These are phyloP conservation scores for Euphorbia corollata DNA, from an alignment of 441 rosid genomes.

Conservation along the genomic window DNA sequence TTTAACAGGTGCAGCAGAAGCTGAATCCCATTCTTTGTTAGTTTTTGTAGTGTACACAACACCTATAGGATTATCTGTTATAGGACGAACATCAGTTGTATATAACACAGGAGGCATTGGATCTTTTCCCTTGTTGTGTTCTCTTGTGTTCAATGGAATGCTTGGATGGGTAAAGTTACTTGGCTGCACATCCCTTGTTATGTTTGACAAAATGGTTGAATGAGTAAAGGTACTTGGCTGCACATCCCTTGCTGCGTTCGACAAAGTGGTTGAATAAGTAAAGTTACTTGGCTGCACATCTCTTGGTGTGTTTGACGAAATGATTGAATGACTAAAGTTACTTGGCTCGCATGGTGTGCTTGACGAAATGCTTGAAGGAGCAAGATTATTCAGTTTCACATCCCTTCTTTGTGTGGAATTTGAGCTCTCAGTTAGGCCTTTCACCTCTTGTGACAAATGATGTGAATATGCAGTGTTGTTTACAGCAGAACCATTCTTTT, in stretches of 20 bases:
- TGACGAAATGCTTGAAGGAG: not conserved
- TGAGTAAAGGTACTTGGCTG: not conserved
- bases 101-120: not conserved
- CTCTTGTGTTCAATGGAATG: not conserved
- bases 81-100: conserved; percentile 13
- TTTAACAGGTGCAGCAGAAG: conserved; percentile 20
- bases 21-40: conserved; percentile 29
- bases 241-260: not conserved
- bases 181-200: not conserved
- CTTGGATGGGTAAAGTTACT: not conserved
- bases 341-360: not conserved
- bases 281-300: not conserved
- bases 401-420: not conserved
- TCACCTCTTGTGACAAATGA: not conserved
- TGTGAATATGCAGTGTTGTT: not conserved
- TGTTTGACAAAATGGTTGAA: not conserved
- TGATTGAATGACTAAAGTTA: not conserved
- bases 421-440: not conserved
- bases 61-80: conserved; percentile 11
- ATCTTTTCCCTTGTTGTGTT: not conserved
- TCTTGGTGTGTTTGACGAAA: not conserved
- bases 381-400: not conserved
- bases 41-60: conserved; percentile 36
- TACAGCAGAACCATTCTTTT: not conserved
- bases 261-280: too few species aligned